A percentile compares a stretch with the other conserved stretches of the same genome.
These are phyloP conservation scores for Stygiomarasmius scandens DNA, from an alignment of 1,284 basidiomycete genomes.

Conservation along the genomic window DNA sequence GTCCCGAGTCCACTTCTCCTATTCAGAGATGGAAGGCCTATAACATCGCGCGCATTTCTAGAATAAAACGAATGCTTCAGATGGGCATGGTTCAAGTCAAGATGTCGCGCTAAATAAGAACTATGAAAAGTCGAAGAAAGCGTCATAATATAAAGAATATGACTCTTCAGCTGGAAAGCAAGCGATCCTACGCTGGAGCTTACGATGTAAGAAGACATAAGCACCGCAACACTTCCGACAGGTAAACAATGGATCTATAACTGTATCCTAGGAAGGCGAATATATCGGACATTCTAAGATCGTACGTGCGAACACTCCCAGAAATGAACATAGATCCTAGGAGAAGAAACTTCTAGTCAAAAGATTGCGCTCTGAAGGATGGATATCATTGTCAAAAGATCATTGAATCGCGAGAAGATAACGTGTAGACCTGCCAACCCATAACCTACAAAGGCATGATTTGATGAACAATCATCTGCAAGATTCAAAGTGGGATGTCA, in stretches of 20 bases:
- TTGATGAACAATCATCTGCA: neutral
- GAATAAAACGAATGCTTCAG: no score
- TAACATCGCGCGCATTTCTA: no score
- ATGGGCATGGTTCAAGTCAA: no score
- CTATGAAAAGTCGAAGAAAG: no score
- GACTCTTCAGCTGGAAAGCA: no score
- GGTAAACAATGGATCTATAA: no score
- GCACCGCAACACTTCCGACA: neutral
- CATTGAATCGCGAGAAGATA: no score
- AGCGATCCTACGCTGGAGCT: no score
- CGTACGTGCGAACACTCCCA: neutral
- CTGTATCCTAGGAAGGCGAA: neutral
- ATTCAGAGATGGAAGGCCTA: no score
- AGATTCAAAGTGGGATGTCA: neutral
- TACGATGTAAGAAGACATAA: neutral
- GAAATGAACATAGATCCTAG: neutral
- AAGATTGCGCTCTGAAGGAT: neutral
- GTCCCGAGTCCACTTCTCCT: no score
- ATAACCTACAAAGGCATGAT: neutral
- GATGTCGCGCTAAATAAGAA: no score
- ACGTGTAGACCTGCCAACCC: neutral
- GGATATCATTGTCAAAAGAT: neutral
- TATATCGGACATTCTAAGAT: neutral
- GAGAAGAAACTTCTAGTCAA: neutral
- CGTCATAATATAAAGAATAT: no score